A percentile compares a stretch with the other conserved stretches of the same genome.
Evolutionary conservation across 495 filamentous ascomycete genomes (phyloP).

Genomic region (Aspergillus steynii): DNA sequence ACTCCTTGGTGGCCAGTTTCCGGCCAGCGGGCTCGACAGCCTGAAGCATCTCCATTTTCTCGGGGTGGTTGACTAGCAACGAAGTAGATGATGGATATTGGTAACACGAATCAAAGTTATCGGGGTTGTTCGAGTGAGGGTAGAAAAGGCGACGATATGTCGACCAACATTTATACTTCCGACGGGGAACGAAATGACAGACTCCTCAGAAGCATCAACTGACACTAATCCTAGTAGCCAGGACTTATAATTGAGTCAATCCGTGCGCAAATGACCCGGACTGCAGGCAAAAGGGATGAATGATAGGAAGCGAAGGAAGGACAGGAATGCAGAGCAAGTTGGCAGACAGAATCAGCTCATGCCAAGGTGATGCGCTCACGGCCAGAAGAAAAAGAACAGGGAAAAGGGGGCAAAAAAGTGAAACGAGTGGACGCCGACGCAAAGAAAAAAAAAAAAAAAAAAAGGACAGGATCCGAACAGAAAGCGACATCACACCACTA

Average conservation of each 20-base stretch:
- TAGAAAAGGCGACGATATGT: neutral
- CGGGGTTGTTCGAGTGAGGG: neutral
- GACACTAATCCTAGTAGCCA: neutral
- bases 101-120: neutral
- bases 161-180: neutral
- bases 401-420: neutral
- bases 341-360: constrained; percentile 7
- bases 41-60: neutral
- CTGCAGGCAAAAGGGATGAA: neutral
- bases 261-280: neutral
- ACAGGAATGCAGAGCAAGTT: constrained; percentile 3
- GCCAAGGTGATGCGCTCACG: constrained; percentile 3
- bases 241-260: neutral
- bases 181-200: neutral
- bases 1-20: neutral
- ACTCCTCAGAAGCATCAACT: neutral
- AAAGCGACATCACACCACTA: neutral
- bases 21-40: neutral
- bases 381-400: constrained; percentile 2
- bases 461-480: neutral
- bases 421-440: no score
- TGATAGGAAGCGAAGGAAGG: constrained; percentile 1
- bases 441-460: neutral
- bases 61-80: neutral
- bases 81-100: neutral